Evolutionary conservation across 1,284 basidiomycete species (phyloP).

Genomic region (Austroboletus niveus): DNA sequence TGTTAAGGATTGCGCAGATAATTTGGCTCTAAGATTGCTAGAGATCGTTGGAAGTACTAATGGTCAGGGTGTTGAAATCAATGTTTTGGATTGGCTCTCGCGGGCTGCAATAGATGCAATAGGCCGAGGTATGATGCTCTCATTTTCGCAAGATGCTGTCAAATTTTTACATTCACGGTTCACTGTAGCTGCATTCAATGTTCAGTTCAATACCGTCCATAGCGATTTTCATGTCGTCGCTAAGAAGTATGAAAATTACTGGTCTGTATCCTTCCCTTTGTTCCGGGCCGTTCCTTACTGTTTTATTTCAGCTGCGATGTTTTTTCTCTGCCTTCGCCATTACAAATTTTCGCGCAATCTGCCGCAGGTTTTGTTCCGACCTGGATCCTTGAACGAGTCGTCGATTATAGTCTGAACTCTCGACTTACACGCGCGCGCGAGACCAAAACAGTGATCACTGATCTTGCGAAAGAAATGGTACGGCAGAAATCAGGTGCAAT

Average conservation of each 20-base stretch:
- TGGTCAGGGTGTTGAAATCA: slow-evolving; percentile 33
- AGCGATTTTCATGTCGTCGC: slow-evolving; percentile 39
- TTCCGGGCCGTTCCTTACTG: background rate
- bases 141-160: background rate
- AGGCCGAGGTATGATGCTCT: slow-evolving; percentile 38
- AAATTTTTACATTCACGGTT: slow-evolving; percentile 18
- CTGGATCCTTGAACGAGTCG: slow-evolving; percentile 35
- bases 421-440: slow-evolving; percentile 36
- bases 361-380: slow-evolving; percentile 16
- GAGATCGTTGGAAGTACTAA: slow-evolving; percentile 33
- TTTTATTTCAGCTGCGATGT: slow-evolving; percentile 13
- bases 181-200: slow-evolving; percentile 36
- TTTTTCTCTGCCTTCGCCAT: slow-evolving; percentile 15
- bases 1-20: slow-evolving; percentile 30
- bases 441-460: slow-evolving; percentile 20
- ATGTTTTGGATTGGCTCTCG: slow-evolving; percentile 40
- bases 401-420: slow-evolving; percentile 34
- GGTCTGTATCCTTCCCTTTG: slow-evolving; percentile 27
- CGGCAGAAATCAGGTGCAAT: slow-evolving; percentile 40
- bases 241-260: slow-evolving; percentile 30
- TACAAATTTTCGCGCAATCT: slow-evolving; percentile 15
- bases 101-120: slow-evolving; percentile 43
- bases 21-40: slow-evolving; percentile 38
- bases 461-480: slow-evolving; percentile 39
- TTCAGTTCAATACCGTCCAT: slow-evolving; percentile 37